Percentiles rank a stretch among this genome's conserved stretches.
Evolutionary conservation across 2,329 filamentous ascomycete genomes (phyloP).

Genomic region (Mycocentrospora acerina): DNA sequence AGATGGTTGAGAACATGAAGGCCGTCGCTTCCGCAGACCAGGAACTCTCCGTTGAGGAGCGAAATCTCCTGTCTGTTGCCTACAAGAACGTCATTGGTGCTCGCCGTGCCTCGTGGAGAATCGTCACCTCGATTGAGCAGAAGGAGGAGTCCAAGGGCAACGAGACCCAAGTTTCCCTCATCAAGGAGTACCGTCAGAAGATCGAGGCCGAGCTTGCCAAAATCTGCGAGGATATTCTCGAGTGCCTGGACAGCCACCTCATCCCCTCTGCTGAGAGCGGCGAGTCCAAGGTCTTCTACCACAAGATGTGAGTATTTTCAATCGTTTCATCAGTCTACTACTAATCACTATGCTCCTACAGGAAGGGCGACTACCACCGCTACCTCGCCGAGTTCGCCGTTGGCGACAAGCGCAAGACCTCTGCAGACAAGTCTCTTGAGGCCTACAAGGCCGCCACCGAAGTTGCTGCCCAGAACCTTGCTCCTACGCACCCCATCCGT

Average conservation of each 20-base stretch:
- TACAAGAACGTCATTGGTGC: conserved; percentile 99
- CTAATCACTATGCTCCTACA: conserved; percentile 46
- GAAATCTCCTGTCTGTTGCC: conserved; percentile 94
- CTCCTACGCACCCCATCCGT: conserved; percentile 89
- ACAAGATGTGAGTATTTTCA: conserved; percentile 82
- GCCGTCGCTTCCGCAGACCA: conserved; percentile 80
- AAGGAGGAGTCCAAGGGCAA: conserved; percentile 99
- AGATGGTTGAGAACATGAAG: conserved; percentile 99
- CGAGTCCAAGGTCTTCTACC: conserved; percentile 99
- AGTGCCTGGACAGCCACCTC: conserved; percentile 89
- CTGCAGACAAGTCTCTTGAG: conserved; percentile 91
- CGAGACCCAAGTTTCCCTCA: conserved; percentile 82
- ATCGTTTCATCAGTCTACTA: not conserved
- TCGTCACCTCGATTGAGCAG: conserved; percentile 97
- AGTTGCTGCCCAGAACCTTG: conserved; percentile 84
- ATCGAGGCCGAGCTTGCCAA: conserved; percentile 95
- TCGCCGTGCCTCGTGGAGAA: conserved; percentile 96
- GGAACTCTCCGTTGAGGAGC: conserved; percentile 79
- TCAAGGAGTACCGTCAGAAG: conserved; percentile 99
- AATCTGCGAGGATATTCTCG: conserved; percentile 96
- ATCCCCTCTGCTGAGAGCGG: conserved; percentile 92
- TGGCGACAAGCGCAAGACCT: conserved; percentile 92
- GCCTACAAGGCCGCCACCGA: conserved; percentile 95
- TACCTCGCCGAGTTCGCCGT: conserved; percentile 97
- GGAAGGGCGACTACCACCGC: conserved; percentile 99